phyloP scores from a whole-genome alignment of 2,329 filamentous ascomycete genomes.

The Coniochaeta sp. region DNA sequence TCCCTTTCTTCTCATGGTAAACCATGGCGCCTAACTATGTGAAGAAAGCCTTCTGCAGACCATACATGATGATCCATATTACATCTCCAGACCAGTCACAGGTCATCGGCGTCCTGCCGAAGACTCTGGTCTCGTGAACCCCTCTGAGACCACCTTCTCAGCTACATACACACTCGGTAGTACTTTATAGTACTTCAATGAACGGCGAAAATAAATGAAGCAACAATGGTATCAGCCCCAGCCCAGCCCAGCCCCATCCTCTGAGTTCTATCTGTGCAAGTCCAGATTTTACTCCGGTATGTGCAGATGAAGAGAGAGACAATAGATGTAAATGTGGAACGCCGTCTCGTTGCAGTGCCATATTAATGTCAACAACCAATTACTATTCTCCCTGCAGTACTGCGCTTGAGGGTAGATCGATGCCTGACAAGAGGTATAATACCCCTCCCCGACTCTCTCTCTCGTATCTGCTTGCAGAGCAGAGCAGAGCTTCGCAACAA shows the following conservation, averaged over 20 bases:
- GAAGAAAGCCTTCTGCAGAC: background rate
- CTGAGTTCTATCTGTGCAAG: background rate
- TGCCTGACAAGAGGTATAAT: too few relatives aligned
- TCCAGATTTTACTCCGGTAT: background rate
- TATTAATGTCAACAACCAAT: background rate
- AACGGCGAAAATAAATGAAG: background rate
- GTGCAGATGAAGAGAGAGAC: background rate
- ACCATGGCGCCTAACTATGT: background rate
- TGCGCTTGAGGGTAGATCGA: too few relatives aligned
- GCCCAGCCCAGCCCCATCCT: background rate
- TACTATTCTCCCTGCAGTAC: too few relatives aligned
- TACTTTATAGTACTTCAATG: background rate
- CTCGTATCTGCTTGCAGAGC: background rate
- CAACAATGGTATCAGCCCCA: background rate
- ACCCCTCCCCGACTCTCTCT: background rate
- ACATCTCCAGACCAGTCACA: background rate
- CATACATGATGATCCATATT: background rate
- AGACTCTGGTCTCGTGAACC: too few relatives aligned
- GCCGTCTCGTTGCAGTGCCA: background rate
- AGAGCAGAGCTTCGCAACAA: too few relatives aligned
- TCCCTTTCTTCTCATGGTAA: background rate
- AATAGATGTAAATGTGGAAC: background rate
- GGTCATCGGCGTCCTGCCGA: background rate
- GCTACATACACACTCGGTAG: background rate
- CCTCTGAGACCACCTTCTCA: background rate